phyloP scores from a whole-genome alignment of 192 early-diverging fungal species.

The Entophlyctis helioformis region DNA sequence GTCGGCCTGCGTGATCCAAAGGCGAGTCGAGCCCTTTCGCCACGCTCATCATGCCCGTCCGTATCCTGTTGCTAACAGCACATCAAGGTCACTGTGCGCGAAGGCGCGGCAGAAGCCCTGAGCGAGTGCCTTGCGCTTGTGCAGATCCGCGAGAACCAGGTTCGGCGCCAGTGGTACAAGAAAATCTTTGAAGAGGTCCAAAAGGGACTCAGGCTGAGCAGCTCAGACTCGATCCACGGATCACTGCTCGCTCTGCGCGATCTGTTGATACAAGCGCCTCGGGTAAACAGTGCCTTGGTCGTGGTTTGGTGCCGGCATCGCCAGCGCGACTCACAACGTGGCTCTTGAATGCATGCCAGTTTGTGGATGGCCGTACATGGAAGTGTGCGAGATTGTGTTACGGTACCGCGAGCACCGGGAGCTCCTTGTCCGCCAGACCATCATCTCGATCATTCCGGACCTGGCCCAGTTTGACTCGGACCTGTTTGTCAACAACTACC shows the following conservation, averaged over 20 bases:
- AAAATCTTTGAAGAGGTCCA: slow-evolving; percentile 77
- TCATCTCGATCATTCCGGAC: slow-evolving; percentile 70
- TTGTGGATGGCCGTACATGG: slow-evolving; percentile 63
- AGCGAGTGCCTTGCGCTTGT: slow-evolving; percentile 66
- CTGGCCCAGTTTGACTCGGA: slow-evolving; percentile 68
- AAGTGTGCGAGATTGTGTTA: slow-evolving; percentile 65
- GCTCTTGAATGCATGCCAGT: slow-evolving; percentile 27
- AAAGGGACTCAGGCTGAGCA: slow-evolving; percentile 54
- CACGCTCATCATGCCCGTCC: no score
- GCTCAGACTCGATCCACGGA: slow-evolving; percentile 73
- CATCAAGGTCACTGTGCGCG: slow-evolving; percentile 19
- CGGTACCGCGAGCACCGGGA: slow-evolving; percentile 69
- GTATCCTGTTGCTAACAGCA: no score
- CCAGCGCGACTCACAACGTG: no score
- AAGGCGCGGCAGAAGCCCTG: slow-evolving; percentile 70
- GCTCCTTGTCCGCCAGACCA: slow-evolving; percentile 63
- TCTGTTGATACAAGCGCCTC: slow-evolving; percentile 66
- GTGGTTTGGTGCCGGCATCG: no score
- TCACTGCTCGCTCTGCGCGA: slow-evolving; percentile 70
- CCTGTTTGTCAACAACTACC: slow-evolving; percentile 52
- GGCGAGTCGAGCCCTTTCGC: slow-evolving; percentile 4
- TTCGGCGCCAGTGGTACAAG: slow-evolving; percentile 54
- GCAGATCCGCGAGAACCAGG: slow-evolving; percentile 59
- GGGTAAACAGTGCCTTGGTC: no score
- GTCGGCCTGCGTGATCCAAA: slow-evolving; percentile 70